These are phyloP conservation scores for Xylariaceae sp. DNA, from an alignment of 2,329 filamentous ascomycete genomes.

Conservation along the genomic window DNA sequence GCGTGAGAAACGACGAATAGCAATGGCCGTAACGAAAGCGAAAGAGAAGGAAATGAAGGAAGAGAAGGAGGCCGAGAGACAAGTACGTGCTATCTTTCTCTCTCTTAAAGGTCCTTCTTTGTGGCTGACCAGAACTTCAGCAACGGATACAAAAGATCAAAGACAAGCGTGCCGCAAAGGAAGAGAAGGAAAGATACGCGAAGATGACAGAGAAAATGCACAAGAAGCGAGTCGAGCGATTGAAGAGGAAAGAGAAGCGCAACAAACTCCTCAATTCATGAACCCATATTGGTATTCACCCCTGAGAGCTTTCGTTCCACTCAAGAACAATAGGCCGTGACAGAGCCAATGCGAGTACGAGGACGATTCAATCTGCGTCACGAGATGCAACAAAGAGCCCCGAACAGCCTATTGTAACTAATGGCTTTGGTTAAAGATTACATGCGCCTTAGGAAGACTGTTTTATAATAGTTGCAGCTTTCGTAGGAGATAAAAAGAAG, in stretches of 20 bases:
- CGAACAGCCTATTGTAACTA: not conserved
- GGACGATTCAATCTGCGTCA: not conserved
- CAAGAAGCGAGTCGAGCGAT: constrained; percentile 87
- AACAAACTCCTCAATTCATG: constrained; percentile 81
- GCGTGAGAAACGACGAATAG: constrained; percentile 72
- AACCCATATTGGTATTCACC: constrained; percentile 33
- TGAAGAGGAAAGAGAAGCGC: constrained; percentile 96
- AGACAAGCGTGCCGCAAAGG: constrained; percentile 86
- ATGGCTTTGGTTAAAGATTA: not conserved
- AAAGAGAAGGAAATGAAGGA: constrained; percentile 96
- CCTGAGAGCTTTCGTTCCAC: not conserved
- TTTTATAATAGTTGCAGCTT: not conserved
- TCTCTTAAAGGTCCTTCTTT: not conserved
- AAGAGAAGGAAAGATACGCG: constrained; percentile 90
- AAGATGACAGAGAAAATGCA: constrained; percentile 99
- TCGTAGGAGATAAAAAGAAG: not conserved
- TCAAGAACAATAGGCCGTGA: not conserved
- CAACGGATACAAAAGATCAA: constrained; percentile 79
- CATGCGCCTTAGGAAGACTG: not conserved
- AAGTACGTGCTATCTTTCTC: constrained; percentile 59
- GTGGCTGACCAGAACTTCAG: constrained; percentile 52
- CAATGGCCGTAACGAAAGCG: constrained; percentile 80
- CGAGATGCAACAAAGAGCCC: not conserved
- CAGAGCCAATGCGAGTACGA: not conserved
- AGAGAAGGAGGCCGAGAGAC: constrained; percentile 88